Conservation (phyloP, 2,329 filamentous ascomycete genomes). For the Trichoderma oligosporum region DNA sequence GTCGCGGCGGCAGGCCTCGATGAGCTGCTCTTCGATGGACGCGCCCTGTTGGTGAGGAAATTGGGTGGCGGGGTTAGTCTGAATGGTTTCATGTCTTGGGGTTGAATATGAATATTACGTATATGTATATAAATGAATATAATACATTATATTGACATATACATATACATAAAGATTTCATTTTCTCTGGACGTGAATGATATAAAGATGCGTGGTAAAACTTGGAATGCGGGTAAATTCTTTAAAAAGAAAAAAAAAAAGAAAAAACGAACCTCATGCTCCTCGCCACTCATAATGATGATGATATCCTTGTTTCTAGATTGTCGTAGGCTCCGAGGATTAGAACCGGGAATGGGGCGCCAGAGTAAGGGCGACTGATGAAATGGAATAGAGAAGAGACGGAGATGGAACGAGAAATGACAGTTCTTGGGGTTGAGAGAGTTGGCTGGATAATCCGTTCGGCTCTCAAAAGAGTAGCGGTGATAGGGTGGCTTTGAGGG, state of each 20-base stretch:
- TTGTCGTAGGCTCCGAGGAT: no score
- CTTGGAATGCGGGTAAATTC: no score
- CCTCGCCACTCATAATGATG: slow-evolving; percentile 22
- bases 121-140: not conserved
- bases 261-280: slow-evolving; percentile 23
- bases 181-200: not conserved
- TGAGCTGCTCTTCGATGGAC: slow-evolving; percentile 75
- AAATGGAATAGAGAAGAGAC: not conserved
- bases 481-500: slow-evolving; percentile 1
- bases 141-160: not conserved
- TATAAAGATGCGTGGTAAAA: slow-evolving; percentile 1
- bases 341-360: no score
- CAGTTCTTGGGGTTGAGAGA: no score
- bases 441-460: no score
- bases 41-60: slow-evolving; percentile 69
- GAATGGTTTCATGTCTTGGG: not conserved
- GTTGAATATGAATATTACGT: no score
- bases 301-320: not conserved
- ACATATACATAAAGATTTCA: no score
- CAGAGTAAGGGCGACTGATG: not conserved
- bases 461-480: not conserved
- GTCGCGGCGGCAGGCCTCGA: slow-evolving; percentile 91
- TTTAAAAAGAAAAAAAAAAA: not conserved
- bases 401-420: not conserved
- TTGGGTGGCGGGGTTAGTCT: not conserved